phyloP scores from a whole-genome alignment of 1,139 yeast species.

The Magnusiomyces fungicola region DNA sequence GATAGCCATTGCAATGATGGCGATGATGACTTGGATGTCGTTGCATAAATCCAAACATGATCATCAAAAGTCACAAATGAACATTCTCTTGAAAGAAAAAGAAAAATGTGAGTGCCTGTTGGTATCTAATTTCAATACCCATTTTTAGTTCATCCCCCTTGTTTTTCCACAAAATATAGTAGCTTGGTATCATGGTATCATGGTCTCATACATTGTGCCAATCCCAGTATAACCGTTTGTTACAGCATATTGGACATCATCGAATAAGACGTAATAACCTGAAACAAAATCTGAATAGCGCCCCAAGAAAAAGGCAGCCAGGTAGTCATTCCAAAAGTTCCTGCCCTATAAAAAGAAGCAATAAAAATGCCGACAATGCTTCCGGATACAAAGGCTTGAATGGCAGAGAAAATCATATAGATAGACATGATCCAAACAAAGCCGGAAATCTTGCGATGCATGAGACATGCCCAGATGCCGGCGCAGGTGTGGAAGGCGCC shows the following conservation, averaged over 20 bases:
- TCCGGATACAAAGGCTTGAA: constrained; percentile 65
- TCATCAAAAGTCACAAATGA: background rate
- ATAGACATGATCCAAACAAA: constrained; percentile 39
- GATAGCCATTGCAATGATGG: too few relatives aligned
- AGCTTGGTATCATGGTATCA: too few relatives aligned
- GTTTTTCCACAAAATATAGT: too few relatives aligned
- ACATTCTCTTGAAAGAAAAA: too few relatives aligned
- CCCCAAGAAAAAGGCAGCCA: constrained; percentile 91
- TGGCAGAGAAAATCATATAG: constrained; percentile 41
- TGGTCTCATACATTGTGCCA: too few relatives aligned
- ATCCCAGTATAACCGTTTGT: too few relatives aligned
- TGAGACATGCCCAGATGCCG: constrained; percentile 54
- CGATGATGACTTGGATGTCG: background rate
- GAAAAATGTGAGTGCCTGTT: too few relatives aligned
- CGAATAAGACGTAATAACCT: constrained; percentile 58
- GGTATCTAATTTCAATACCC: too few relatives aligned
- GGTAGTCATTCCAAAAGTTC: constrained; percentile 67
- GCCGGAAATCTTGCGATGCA: constrained; percentile 38
- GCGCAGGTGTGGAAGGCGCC: constrained; percentile 53
- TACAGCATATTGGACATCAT: constrained; percentile 40
- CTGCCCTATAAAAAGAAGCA: constrained; percentile 68
- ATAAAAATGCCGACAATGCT: constrained; percentile 64
- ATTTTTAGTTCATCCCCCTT: too few relatives aligned
- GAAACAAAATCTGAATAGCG: constrained; percentile 55
- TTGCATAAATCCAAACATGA: background rate